Evolutionary conservation across 306 rosid species (phyloP).

Genomic region (Vachellia pachyceras): DNA sequence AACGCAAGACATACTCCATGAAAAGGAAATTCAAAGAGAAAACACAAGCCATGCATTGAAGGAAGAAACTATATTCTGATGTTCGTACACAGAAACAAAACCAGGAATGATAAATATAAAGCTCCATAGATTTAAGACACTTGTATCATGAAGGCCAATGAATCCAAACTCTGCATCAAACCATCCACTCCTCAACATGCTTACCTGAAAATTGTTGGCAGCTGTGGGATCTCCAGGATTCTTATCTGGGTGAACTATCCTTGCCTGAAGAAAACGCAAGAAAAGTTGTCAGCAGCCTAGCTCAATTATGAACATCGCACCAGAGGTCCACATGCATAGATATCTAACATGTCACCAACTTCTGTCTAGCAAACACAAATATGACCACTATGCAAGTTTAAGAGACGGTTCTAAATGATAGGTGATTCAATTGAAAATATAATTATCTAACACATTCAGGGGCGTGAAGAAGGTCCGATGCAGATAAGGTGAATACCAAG

Average conservation of each 20-base stretch:
- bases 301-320: not conserved
- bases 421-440: not conserved
- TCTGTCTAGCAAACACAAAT: not conserved
- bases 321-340: too few relatives aligned
- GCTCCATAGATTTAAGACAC: not conserved
- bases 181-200: conserved; percentile 59
- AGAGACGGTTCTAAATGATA: too few relatives aligned
- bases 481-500: not conserved
- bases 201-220: conserved; percentile 67
- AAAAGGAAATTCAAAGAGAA: not conserved
- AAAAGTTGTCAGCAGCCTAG: not conserved
- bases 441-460: not conserved
- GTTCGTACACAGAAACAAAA: not conserved
- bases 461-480: not conserved
- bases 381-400: too few relatives aligned
- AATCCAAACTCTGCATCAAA: conserved; percentile 25
- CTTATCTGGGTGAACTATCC: conserved; percentile 73
- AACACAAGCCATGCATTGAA: not conserved
- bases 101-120: not conserved
- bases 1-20: not conserved
- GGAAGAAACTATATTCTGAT: not conserved
- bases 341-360: too few relatives aligned
- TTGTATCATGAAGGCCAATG: conserved; percentile 13
- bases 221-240: conserved; percentile 72
- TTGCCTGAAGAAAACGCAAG: conserved; percentile 47